These are phyloP conservation scores for Termitomyces sp. DNA, from an alignment of 768 basidiomycete species.

Conservation along the genomic window DNA sequence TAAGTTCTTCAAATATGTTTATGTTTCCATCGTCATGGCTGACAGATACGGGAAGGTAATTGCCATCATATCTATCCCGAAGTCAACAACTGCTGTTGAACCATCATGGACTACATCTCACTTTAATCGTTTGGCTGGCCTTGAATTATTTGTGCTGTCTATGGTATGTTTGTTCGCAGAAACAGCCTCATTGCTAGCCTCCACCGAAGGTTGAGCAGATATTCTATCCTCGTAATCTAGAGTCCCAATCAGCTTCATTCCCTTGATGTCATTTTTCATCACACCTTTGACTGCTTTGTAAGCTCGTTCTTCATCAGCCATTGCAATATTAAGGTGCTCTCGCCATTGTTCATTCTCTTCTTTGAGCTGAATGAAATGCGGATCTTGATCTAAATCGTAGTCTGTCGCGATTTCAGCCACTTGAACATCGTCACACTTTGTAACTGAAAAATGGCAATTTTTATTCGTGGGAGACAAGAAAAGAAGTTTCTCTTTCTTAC, in stretches of 20 bases:
- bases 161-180: neutral
- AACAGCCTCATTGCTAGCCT: neutral
- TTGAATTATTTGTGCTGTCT: neutral
- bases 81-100: neutral
- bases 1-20: neutral
- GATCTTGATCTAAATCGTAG: neutral
- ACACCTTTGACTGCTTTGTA: neutral
- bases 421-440: slow-evolving; percentile 3
- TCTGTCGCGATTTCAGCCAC: neutral
- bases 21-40: neutral
- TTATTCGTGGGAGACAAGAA: neutral
- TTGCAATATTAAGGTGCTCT: neutral
- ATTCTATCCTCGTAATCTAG: neutral
- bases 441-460: neutral
- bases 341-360: neutral
- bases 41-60: no score
- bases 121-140: neutral
- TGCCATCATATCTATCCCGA: neutral
- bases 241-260: neutral
- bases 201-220: neutral
- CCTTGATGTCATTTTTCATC: neutral
- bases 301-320: neutral
- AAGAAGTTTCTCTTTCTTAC: neutral
- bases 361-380: neutral
- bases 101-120: neutral